These are phyloP conservation scores for Scedosporium minutisporum DNA, from an alignment of 2,329 filamentous ascomycete species.

Conservation along the genomic window DNA sequence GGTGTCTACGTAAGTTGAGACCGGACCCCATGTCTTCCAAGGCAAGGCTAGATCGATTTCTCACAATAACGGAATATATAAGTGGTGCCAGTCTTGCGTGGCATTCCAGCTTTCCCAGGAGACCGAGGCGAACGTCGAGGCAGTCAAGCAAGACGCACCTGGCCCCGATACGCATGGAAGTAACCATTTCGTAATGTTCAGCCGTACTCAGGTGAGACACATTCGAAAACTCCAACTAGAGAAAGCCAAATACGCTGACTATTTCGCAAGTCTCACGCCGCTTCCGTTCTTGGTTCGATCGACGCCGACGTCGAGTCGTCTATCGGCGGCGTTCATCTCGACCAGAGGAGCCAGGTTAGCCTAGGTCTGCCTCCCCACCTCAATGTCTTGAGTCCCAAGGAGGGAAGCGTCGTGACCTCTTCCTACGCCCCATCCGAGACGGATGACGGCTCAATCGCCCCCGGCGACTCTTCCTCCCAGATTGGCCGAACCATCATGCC, in stretches of 20 bases:
- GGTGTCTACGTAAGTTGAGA: slow-evolving; percentile 19
- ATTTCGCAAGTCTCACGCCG: neutral
- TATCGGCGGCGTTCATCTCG: neutral
- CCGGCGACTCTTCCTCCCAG: neutral
- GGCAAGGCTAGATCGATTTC: neutral
- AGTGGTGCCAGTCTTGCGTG: slow-evolving; percentile 25
- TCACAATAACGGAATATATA: neutral
- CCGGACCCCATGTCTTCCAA: too few relatives aligned
- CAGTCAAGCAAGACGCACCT: slow-evolving; percentile 8
- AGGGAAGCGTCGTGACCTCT: neutral
- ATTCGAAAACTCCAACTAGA: too few relatives aligned
- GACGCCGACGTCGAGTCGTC: neutral
- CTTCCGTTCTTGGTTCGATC: neutral
- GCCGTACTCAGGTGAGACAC: too few relatives aligned
- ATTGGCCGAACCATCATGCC: neutral
- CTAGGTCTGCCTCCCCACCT: slow-evolving; percentile 2
- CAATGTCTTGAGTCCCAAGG: neutral
- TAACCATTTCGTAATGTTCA: too few relatives aligned
- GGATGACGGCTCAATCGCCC: neutral
- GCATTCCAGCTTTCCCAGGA: slow-evolving; percentile 25
- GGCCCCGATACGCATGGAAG: neutral
- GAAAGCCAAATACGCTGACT: neutral
- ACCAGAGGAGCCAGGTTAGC: neutral
- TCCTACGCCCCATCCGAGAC: neutral
- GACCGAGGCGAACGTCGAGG: slow-evolving; percentile 14